Conservation (phyloP, 805 yeast species). For the Zygoascus biomembranicola region DNA sequence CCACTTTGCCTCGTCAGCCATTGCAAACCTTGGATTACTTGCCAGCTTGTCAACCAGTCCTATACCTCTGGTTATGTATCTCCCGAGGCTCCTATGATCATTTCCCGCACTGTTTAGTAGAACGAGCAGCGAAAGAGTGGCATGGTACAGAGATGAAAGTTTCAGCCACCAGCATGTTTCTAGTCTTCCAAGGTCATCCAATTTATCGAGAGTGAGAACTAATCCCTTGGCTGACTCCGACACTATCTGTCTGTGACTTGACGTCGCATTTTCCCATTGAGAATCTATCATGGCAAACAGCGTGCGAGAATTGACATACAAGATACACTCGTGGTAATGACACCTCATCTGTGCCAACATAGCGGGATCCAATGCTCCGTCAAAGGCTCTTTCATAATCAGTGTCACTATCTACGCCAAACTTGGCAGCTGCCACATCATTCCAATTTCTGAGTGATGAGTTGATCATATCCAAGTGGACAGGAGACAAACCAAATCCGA, state of each 20-base stretch:
- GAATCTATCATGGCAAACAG: constrained; percentile 10
- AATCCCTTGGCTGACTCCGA: constrained; percentile 6
- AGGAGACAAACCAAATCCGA: constrained; percentile 11
- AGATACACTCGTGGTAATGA: constrained; percentile 13
- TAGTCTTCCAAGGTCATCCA: constrained; percentile 14
- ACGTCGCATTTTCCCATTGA: constrained; percentile 4
- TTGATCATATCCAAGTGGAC: constrained; percentile 8
- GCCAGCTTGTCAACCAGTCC: constrained; percentile 14
- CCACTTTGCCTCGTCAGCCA: constrained; percentile 60
- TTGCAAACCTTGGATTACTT: constrained; percentile 24
- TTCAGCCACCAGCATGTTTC: constrained; percentile 39
- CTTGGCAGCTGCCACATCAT: constrained; percentile 10
- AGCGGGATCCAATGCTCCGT: constrained; percentile 15
- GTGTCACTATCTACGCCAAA: constrained; percentile 24
- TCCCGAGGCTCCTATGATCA: constrained; percentile 8
- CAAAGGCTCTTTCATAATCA: constrained; percentile 13
- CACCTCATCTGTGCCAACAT: constrained; percentile 14
- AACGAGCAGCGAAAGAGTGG: constrained; percentile 28
- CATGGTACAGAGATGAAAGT: constrained; percentile 37
- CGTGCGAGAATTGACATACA: constrained; percentile 7
- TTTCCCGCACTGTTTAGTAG: constrained; percentile 33
- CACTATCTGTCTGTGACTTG: constrained; percentile 3
- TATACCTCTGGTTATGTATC: constrained; percentile 13
- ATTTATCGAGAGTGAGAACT: constrained; percentile 4
- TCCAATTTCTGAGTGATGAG: constrained; percentile 13